Percentiles rank a stretch among this genome's conserved stretches.
Conservation (phyloP, 352 stramenopile species). For the Albugo laibachii region DNA sequence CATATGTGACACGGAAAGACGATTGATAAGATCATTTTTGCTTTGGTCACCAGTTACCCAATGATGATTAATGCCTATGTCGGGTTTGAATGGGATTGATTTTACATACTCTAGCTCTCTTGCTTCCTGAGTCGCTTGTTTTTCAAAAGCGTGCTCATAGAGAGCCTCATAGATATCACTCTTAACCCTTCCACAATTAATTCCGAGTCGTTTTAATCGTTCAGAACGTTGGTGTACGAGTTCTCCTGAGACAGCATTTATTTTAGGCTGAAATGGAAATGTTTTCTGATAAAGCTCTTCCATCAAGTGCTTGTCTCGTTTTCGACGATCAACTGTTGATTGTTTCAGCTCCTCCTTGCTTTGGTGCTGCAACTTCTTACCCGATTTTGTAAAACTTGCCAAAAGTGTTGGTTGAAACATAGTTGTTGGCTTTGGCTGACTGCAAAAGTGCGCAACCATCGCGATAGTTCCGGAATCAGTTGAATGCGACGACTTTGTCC, state of each 20-base stretch:
- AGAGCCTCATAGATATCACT: constrained; percentile 29
- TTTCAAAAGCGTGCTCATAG: constrained; percentile 50
- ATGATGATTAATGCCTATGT: constrained; percentile 54
- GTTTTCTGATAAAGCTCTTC: constrained; percentile 43
- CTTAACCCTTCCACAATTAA: constrained; percentile 11
- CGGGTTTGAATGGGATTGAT: constrained; percentile 56
- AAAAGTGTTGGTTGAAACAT: constrained; percentile 56
- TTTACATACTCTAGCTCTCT: constrained; percentile 29
- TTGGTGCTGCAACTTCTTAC: constrained; percentile 12
- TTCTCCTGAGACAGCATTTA: constrained; percentile 47
- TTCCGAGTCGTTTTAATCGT: constrained; percentile 10
- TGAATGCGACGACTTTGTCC: constrained; percentile 1
- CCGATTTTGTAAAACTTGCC: constrained; percentile 7
- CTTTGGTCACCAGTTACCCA: constrained; percentile 13
- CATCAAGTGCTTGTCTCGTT: constrained; percentile 29
- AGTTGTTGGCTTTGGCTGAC: constrained; percentile 26
- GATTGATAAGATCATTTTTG: constrained; percentile 34
- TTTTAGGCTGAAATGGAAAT: constrained; percentile 48
- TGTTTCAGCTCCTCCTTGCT: constrained; percentile 22
- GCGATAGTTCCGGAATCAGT: too few relatives aligned
- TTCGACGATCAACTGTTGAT: constrained; percentile 16
- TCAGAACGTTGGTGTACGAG: constrained; percentile 53
- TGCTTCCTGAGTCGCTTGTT: constrained; percentile 17
- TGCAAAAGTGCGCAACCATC: constrained; percentile 10
- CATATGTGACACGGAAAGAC: constrained; percentile 44